Evolutionary conservation across 2,329 filamentous ascomycete genomes (phyloP).

Genomic region (Tolypocladium inflatum): DNA sequence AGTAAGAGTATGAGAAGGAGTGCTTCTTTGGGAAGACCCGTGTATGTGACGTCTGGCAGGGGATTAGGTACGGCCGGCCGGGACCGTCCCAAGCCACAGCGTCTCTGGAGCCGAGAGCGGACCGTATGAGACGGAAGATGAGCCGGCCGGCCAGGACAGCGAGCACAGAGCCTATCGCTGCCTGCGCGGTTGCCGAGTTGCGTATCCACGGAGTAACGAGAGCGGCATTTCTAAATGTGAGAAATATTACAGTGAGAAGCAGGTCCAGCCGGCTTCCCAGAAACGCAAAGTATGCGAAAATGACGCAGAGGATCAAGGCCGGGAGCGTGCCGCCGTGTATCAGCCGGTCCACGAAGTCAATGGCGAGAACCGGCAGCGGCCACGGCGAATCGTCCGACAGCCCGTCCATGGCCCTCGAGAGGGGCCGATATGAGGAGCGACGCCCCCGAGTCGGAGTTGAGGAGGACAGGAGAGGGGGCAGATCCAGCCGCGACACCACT

Average conservation of each 20-base stretch:
- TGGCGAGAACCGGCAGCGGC: constrained; percentile 8
- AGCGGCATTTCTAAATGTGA: constrained; percentile 1
- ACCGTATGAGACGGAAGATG: neutral
- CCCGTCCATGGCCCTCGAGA: constrained; percentile 15
- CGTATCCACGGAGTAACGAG: neutral
- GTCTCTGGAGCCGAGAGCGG: neutral
- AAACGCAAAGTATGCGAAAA: constrained; percentile 9
- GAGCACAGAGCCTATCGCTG: too few species aligned
- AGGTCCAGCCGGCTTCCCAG: constrained; percentile 13
- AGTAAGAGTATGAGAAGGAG: constrained; percentile 61
- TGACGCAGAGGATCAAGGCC: neutral
- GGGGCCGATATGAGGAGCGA: neutral
- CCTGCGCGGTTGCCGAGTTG: neutral
- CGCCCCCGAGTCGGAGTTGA: neutral
- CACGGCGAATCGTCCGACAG: constrained; percentile 14
- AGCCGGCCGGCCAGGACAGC: neutral
- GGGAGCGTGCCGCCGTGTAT: neutral
- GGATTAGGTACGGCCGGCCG: constrained; percentile 46
- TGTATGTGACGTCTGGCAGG: constrained; percentile 54
- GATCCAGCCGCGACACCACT: neutral
- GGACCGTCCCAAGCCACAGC: constrained; percentile 3
- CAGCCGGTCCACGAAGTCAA: constrained; percentile 11
- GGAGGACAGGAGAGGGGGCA: constrained; percentile 3
- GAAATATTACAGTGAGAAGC: constrained; percentile 2
- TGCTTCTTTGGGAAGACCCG: constrained; percentile 60